Evolutionary conservation across 169 alveolate genomes (phyloP).

Genomic region (Plasmodium blacklocki): DNA sequence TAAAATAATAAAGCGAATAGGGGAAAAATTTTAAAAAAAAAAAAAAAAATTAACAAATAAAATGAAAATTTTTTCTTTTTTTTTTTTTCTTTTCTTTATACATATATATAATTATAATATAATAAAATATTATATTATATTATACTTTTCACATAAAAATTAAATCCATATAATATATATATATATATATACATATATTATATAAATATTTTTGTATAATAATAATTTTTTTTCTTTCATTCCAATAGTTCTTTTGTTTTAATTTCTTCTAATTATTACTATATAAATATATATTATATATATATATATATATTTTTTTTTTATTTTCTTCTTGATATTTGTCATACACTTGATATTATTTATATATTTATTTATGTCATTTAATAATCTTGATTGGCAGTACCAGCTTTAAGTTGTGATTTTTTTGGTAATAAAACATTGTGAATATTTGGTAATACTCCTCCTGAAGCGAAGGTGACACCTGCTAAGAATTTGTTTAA

Average conservation of each 20-base stretch:
- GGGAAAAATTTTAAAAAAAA: slow-evolving; percentile 7
- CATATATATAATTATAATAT: not conserved
- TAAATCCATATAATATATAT: slow-evolving; percentile 14
- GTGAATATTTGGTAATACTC: slow-evolving; percentile 98
- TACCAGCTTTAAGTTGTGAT: slow-evolving; percentile 66
- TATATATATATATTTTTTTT: not conserved
- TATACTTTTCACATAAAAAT: slow-evolving; percentile 15
- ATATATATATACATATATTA: slow-evolving; percentile 1
- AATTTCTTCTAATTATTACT: not conserved
- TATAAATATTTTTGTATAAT: not conserved
- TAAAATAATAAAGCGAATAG: slow-evolving; percentile 23
- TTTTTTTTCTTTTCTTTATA: slow-evolving; percentile 1
- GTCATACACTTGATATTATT: not conserved
- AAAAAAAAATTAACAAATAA: slow-evolving; percentile 17
- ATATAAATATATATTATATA: not conserved
- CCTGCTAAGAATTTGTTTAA: slow-evolving; percentile 97
- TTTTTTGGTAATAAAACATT: slow-evolving; percentile 96
- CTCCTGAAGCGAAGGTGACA: slow-evolving; percentile 98
- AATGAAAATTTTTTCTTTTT: slow-evolving; percentile 2
- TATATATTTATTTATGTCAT: not conserved
- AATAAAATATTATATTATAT: too few species aligned
- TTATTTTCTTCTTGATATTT: slow-evolving; percentile 1
- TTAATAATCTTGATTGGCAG: slow-evolving; percentile 63
- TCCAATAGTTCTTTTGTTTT: slow-evolving; percentile 1
- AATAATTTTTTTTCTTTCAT: slow-evolving; percentile 3